Conservation (phyloP, 306 rosid species). For the Castanopsis chinensis region DNA sequence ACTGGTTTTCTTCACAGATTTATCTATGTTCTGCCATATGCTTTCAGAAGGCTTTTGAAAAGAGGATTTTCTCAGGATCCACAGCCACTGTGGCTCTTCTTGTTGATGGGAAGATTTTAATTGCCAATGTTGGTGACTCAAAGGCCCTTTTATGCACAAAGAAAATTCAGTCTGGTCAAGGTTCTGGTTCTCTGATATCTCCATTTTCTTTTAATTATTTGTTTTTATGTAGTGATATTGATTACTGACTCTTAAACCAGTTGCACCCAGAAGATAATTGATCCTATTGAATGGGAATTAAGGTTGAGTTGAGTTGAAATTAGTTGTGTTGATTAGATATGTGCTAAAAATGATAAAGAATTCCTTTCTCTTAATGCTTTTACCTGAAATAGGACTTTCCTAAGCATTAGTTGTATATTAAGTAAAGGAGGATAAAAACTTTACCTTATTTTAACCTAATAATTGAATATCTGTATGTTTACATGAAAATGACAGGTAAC, state of each 20-base stretch:
- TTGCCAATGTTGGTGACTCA: conserved; percentile 7
- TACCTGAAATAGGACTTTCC: no score
- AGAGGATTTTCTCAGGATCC: not conserved
- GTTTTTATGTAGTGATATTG: no score
- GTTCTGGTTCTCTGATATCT: not conserved
- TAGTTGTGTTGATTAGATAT: no score
- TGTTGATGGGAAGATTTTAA: conserved; percentile 1
- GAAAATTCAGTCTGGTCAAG: not conserved
- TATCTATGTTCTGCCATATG: not conserved
- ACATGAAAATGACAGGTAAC: not conserved
- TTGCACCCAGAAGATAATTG: no score
- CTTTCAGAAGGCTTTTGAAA: conserved; percentile 2
- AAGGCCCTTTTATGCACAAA: not conserved
- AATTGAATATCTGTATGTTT: not conserved
- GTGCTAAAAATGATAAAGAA: no score
- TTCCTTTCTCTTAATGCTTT: no score
- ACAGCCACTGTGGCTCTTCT: not conserved
- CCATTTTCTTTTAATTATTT: no score
- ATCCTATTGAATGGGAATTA: no score
- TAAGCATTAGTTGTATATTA: not conserved
- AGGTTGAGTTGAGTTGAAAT: no score
- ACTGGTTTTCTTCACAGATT: not conserved
- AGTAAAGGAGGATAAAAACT: not conserved
- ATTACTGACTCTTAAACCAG: no score
- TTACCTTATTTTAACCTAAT: not conserved